Base-by-base conservation (phyloP, 805 yeast species). In the Kluyveromyces lactis region DNA sequence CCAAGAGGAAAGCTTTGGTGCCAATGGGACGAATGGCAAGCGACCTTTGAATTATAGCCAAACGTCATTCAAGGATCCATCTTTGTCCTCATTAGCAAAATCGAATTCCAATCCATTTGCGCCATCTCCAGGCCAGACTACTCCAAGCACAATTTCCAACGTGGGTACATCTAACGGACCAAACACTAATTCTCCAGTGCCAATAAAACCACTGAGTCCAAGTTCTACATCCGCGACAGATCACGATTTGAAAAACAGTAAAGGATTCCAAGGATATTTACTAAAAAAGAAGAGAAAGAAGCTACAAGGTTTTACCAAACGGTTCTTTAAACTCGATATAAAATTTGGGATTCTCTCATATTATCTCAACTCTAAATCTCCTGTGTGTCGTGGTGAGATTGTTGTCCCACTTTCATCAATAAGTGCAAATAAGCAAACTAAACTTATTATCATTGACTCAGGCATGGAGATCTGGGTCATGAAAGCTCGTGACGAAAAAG, bases 401-500 rank as follows among this genome's bases (percentile, higher is more conserved):
- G 94, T 90, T 27, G 77, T 92, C 36, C 77, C 74, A 39, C 72
- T 82, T 35, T 79, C 95, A 2, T 83, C 83, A n/a, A 78, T 92
- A 2, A 75, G 89, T 41, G 95, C 95, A 0, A 81, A 81, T 50
- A 69, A 75, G 18, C 73, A 73, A 42, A 74, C 76, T 18, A 64
- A 75, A 39, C 81, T 84, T 51, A 78, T 92, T 31, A 78, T 81
- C 33, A 73, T 92, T 42, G 97, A 92, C 58, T 86, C 97, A 0
- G 97, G 97, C 2, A 79, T 90, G 77, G 97, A 90, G 57, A 79
- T 84, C 8, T 90, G 97, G 97, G 78, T 77, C 28, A 67, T 90
- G 44, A 85, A 83, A 51, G 84, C 97, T 0, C 63, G 69, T 34
- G 76, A 69, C 41, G 60, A 62, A 9, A 67, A 70, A 5, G 89